phyloP scores from a whole-genome alignment of 768 basidiomycete species.

The Xerocomellus intermedius region DNA sequence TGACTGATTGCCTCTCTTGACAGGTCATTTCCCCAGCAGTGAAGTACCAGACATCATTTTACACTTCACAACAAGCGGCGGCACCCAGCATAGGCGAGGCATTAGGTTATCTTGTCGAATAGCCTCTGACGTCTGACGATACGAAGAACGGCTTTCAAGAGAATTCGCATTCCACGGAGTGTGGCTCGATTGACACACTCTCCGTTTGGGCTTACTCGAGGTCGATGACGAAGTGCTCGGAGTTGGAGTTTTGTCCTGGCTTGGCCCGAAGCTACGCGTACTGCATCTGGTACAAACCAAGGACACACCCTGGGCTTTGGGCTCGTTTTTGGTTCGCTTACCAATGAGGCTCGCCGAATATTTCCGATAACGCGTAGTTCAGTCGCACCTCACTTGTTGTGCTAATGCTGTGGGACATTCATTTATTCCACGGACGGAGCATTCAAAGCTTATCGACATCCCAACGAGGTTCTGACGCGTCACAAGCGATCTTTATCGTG shows the following conservation, averaged over 20 bases:
- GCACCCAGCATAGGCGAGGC: neutral
- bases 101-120: neutral
- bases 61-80: neutral
- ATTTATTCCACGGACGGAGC: conserved; percentile 5
- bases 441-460: conserved; percentile 8
- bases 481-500: neutral
- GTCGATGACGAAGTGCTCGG: neutral
- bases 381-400: neutral
- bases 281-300: neutral
- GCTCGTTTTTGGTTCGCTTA: neutral
- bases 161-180: neutral
- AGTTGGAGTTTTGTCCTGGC: neutral
- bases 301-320: neutral
- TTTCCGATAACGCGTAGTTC: neutral
- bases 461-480: neutral
- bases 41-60: neutral
- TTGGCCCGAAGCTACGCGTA: neutral
- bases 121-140: neutral
- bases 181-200: neutral
- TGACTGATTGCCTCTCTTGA: neutral
- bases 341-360: neutral
- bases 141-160: neutral
- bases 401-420: neutral
- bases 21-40: neutral
- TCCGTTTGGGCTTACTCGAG: neutral